Base-by-base conservation (phyloP, 139 green algal genomes). In the Chlorella sorokiniana region DNA sequence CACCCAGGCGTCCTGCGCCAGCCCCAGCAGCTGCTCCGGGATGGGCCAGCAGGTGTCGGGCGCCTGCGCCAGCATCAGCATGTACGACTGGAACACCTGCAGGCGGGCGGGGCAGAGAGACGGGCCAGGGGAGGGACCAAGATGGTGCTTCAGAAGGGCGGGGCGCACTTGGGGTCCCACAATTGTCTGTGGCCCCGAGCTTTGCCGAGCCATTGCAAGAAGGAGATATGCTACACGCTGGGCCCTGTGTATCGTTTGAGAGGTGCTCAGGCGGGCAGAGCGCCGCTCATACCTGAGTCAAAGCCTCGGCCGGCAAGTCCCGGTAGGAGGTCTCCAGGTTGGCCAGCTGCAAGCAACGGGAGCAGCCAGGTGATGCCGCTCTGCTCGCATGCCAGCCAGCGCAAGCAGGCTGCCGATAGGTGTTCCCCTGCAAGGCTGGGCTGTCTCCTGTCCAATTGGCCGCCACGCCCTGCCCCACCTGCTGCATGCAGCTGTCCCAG, bases 261-360 rank as follows among this genome's bases (percentile, higher is more conserved):
- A n/a, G n/a, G n/a, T n/a, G n/a, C n/a, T n/a, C n/a, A n/a, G n/a
- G n/a, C n/a, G n/a, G n/a, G n/a, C n/a, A n/a, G 48, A 25, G 48
- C 16, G 48, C 48, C 48, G 56, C 51, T 0, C 65, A 2, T 51
- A 88, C 78, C 85, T 93, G 89, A 6, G 87, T 91, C 9, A 93
- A 85, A 40, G 85, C 89, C 81, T 93, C 89, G 1, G 82, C 71
- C 4, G 84, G 85, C 68, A 91, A 82, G 40, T 90, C 83, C n/a
- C 61, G 48, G 37, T 75, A 42, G 3, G 65, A 54, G 9, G 75
- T 40, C 40, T 52, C 44, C 82, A 88, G 81, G 29, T 86, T 45
- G 22, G 25, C 37, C 14, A 72, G 38, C 81, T 85, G 85, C 38
- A 80, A 14, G 29, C 42, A 76, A 16, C 18, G 27, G 72, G 41